Base-by-base conservation (phyloP, 495 filamentous ascomycete species). In the Xylaria curta region DNA sequence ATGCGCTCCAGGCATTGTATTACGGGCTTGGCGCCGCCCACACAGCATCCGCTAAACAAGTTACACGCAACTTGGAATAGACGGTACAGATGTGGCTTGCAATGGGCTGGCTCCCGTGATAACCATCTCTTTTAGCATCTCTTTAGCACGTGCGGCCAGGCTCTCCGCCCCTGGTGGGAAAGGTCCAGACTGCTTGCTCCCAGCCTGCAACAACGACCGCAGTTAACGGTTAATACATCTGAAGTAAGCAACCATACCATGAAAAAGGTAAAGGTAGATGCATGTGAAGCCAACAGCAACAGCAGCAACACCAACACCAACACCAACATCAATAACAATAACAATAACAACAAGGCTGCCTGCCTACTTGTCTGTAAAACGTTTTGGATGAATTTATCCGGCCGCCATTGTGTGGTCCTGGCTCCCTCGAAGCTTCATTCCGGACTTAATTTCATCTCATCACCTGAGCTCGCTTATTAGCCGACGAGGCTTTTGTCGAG, bases 41-140 rank as follows among this genome's bases (percentile, higher is more conserved):
- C 38, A 42, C 38, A 42, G 38, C 38, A 42, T 42, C 38, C 38
- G 38, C 38, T 40, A 63, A 60, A 40, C 38, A 24, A n/a, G 28
- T 31, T 19, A 19, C 19, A 60, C 33, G 9, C 8, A 60, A 60
- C 36, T 19, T 19, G 36, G 17, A 61, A 40, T 40, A 46, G 40
- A 31, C 24, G 21, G 42, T 31, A 15, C 61, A 46, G 54, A 51
- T 69, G 68, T 69, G 68, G 68, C 68, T 69, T 61, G 26, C 28
- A 12, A 62, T 69, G 68, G 58, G 46, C 68, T 49, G 58, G 59
- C 68, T 69, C 60, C 59, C 59, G 68, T 49, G 44, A 56, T 67
- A 56, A 12, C 42, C 54, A 60, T 42, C 58, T 59, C n/a, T 31
- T n/a, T 42, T 46, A 62, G 49, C 26, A 60, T 28, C 19, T 51